These are phyloP conservation scores for Dioscorea dumetorum DNA, from an alignment of 106 monocot species.

Conservation along the genomic window DNA sequence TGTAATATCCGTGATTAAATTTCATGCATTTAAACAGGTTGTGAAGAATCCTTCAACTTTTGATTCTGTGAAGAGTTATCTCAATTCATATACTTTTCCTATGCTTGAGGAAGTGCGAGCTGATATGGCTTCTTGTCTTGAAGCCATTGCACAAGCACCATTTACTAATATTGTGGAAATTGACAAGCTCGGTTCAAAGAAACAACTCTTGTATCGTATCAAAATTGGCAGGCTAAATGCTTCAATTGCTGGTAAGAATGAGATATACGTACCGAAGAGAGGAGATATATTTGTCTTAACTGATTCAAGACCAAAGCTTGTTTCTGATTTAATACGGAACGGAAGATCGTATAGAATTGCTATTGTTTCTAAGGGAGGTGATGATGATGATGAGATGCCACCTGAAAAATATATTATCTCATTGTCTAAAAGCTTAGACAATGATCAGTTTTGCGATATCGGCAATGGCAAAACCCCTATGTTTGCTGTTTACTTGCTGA, in stretches of 20 bases:
- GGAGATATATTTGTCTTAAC: constrained; percentile 18
- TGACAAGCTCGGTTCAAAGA: neutral
- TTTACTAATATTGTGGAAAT: constrained; percentile 7
- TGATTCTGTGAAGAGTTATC: constrained; percentile 8
- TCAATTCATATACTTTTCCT: constrained; percentile 10
- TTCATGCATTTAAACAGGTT: constrained; percentile 7
- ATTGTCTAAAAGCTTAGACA: neutral
- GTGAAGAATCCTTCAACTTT: constrained; percentile 13
- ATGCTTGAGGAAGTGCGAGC: constrained; percentile 18
- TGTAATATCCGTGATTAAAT: neutral
- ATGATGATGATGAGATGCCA: constrained; percentile 3
- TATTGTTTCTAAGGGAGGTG: constrained; percentile 3
- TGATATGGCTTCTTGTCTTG: constrained; percentile 8
- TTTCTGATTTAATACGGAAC: constrained; percentile 10
- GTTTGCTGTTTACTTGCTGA: constrained; percentile 21
- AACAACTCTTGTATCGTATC: neutral
- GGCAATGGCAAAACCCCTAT: neutral
- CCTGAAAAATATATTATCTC: neutral
- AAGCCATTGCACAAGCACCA: constrained; percentile 5
- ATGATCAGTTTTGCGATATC: neutral
- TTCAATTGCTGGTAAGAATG: neutral
- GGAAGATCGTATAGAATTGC: constrained; percentile 13
- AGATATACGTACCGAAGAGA: constrained; percentile 13
- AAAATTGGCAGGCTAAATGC: neutral
- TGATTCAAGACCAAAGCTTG: constrained; percentile 9